Base-by-base conservation (phyloP, 257 asterid genomes). In the Handroanthus guayacan region DNA sequence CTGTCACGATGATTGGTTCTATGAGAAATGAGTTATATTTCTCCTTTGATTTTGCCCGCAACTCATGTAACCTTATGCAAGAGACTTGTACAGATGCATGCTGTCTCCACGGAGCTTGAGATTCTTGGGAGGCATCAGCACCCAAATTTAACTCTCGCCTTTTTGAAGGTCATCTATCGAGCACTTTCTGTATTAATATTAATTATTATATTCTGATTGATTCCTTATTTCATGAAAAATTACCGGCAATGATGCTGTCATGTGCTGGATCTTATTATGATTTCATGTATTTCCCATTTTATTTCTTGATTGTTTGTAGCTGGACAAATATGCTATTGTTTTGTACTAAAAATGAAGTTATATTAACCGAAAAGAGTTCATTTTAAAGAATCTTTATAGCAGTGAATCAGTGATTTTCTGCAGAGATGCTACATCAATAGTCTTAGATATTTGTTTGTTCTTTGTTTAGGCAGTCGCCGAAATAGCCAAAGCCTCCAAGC, bases 51-150 rank as follows among this genome's bases (percentile, higher is more conserved):
- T 58, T 62, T 72, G 58, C 38, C 41, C 16, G 44, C 14, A 31
- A 62, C 16, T 69, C 56, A 18, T 61, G 57, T 71, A 73, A 72
- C 78, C 68, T 81, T 75, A 70, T 79, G 70, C 37, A 8, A 18
- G 72, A 17, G 72, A 62, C 69, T 69, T 80, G 65, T 84, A 45
- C 90, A 95, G 98, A 91, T 95, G 99, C 91, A 83, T 66, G 88
- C 96, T 9, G 96, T 92, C 79, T 91, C 98, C 75, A 45, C 74
- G 85, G 97, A 95, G 88, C 99, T 95, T 76, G 99, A 95, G 81
- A 89, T 95, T 85, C 94, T 95, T 75, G 96, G 97, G 85, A 87
- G 99, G 85, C 93, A 85, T 84, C 97, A 82, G 74, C 97, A 90
- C 85, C 98, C 98, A 38, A 87, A 86, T 63, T 86, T 95, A 78